These are phyloP conservation scores for Peziza echinospora DNA, from an alignment of 495 filamentous ascomycete species.

Conservation along the genomic window DNA sequence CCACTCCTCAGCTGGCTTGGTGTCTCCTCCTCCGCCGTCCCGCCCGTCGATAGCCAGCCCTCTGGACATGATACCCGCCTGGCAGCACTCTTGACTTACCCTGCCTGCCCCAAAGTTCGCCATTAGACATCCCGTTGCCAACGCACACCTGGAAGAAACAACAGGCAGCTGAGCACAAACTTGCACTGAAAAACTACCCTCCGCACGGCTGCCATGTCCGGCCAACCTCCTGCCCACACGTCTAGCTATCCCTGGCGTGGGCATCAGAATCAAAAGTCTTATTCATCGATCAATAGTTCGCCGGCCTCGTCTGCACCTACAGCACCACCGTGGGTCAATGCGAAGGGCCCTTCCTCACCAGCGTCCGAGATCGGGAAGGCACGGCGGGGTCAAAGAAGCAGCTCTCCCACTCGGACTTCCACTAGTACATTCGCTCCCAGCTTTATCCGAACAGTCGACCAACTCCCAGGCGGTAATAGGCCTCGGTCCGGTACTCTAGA, in stretches of 20 bases:
- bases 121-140: too few species aligned
- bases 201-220: neutral
- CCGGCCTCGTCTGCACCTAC: neutral
- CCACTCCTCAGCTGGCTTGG: too few species aligned
- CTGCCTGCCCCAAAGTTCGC: too few species aligned
- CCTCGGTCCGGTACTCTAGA: neutral
- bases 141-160: too few species aligned
- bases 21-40: too few species aligned
- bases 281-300: neutral
- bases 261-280: neutral
- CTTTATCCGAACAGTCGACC: conserved; percentile 73
- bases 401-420: conserved; percentile 6
- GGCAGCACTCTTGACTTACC: too few species aligned
- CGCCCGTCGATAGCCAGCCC: too few species aligned
- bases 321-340: neutral
- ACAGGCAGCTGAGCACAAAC: too few species aligned
- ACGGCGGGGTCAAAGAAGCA: conserved; percentile 2
- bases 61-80: too few species aligned
- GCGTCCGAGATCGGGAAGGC: neutral
- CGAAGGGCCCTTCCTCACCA: neutral
- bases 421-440: conserved; percentile 71
- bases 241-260: neutral
- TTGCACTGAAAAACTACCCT: too few species aligned
- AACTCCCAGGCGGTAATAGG: conserved; percentile 17
- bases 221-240: neutral